These are phyloP conservation scores for Starmera stellimalicola DNA, from an alignment of 1,139 yeast genomes.

Conservation along the genomic window DNA sequence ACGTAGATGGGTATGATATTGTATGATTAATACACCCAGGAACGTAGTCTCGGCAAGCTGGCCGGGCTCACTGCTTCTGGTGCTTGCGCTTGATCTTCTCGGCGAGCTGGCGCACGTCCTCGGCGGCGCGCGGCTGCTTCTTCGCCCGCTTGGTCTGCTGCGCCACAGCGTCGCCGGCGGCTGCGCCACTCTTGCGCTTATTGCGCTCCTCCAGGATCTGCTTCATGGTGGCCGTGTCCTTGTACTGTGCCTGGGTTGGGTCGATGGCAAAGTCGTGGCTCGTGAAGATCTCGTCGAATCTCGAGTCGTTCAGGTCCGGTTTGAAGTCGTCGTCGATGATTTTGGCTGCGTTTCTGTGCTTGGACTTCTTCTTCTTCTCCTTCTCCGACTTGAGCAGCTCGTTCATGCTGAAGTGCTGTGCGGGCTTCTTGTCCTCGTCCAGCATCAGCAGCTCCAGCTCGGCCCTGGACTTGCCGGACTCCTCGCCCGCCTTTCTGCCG, in stretches of 20 bases:
- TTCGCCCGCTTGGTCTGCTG: conserved; percentile 4
- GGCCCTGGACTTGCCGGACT: conserved; percentile 41
- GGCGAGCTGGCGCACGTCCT: conserved; percentile 23
- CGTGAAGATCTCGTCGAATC: conserved; percentile 83
- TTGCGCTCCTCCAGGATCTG: conserved; percentile 68
- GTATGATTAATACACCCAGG: too few species aligned
- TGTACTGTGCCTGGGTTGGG: conserved; percentile 81
- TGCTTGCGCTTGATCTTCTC: conserved; percentile 31
- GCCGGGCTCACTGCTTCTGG: conserved; percentile 13
- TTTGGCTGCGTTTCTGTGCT: conserved; percentile 42
- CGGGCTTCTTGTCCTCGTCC: conserved; percentile 45
- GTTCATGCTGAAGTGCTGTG: conserved; percentile 69
- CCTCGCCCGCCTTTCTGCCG: conserved; percentile 11
- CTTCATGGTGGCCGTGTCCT: conserved; percentile 81
- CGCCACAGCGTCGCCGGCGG: conserved; percentile 3
- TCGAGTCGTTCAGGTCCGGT: conserved; percentile 66
- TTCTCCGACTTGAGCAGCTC: conserved; percentile 70
- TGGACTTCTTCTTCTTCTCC: conserved; percentile 37
- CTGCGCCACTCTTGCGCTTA: conserved; percentile 32
- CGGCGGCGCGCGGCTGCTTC: conserved; percentile 5
- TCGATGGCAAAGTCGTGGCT: conserved; percentile 88
- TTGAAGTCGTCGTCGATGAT: conserved; percentile 53
- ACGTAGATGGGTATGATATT: too few species aligned
- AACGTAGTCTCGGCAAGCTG: too few species aligned
- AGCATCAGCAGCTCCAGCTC: conserved; percentile 67